Base-by-base conservation (phyloP, 805 yeast species). In the Kockiozyma suomiensis region DNA sequence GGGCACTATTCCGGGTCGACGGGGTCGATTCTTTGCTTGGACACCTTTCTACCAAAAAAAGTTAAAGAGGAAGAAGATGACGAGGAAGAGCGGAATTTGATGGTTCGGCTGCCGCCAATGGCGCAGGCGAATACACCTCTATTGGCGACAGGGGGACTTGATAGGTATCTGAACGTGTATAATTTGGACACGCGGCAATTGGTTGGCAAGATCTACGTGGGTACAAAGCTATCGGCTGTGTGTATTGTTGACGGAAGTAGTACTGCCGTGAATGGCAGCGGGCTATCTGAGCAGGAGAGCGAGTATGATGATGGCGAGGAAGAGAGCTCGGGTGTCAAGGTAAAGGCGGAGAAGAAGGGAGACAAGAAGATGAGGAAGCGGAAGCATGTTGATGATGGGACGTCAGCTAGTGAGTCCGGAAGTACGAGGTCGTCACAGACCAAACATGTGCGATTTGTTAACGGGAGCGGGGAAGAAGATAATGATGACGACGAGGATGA, bases 61-160 rank as follows among this genome's bases (percentile, higher is more conserved):
- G 41, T 23, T 13, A 37, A 48, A 19, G 54, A 48, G 17, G 53
- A 54, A 41, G 41, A 45, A n/a, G 52, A 54, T 17, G 53, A 40
- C 19, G 58, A 43, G 26, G 52, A 32, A 6, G 37, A 21, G n/a
- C n/a, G n/a, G n/a, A n/a, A n/a, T n/a, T n/a, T n/a, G n/a, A 10
- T 47, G 15, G 28, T 33, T 5, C 3, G 26, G 30, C 8, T 7
- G 26, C 40, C 25, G 13, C 6, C 52, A 2, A 38, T 17, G 33
- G 8, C 42, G 8, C 17, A 17, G n/a, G 28, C 52, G 28, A 30
- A 33, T 19, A 19, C 19, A 17, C 56, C 56, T 10, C 70, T 86
- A 30, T 69, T 92, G 6, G 85, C 85, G 1, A 79, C 89, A 19
- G 97, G 96, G 46, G 96, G 97, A 0, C 79, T 92, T 23, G 99